Percentiles rank a stretch among this genome's conserved stretches.
phyloP scores from a whole-genome alignment of 1,139 yeast species.

The Meyerozyma carpophila region DNA sequence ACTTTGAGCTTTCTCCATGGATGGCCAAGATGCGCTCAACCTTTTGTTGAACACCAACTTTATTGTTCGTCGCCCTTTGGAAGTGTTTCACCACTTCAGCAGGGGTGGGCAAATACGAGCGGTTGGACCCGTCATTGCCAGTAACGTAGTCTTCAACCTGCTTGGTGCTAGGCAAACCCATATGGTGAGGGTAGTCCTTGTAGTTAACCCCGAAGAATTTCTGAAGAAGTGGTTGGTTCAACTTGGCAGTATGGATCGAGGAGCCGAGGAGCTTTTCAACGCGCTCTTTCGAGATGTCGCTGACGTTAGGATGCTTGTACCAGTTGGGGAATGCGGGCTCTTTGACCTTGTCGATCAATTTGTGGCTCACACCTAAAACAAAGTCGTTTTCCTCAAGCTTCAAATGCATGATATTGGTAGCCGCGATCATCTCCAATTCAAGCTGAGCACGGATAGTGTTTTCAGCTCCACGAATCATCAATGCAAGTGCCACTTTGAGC shows the following conservation, averaged over 20 bases:
- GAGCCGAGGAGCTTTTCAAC: constrained; percentile 16
- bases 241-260: constrained; percentile 26
- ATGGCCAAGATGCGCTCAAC: constrained; percentile 50
- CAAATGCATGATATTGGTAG: constrained; percentile 64
- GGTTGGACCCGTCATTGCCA: constrained; percentile 58
- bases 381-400: constrained; percentile 57
- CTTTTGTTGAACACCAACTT: constrained; percentile 60
- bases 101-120: constrained; percentile 64
- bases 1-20: constrained; percentile 56
- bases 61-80: constrained; percentile 40
- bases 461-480: constrained; percentile 58
- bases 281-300: constrained; percentile 16
- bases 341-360: constrained; percentile 62
- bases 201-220: constrained; percentile 49
- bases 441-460: constrained; percentile 63
- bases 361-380: constrained; percentile 70
- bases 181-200: constrained; percentile 63
- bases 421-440: constrained; percentile 69
- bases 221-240: constrained; percentile 36
- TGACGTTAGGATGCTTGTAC: constrained; percentile 22
- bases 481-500: constrained; percentile 65
- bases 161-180: constrained; percentile 72
- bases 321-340: constrained; percentile 47
- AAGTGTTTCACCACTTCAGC: constrained; percentile 63
- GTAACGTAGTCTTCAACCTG: constrained; percentile 56